These are phyloP conservation scores for Castanospermum australe DNA, from an alignment of 306 rosid genomes.

Conservation along the genomic window DNA sequence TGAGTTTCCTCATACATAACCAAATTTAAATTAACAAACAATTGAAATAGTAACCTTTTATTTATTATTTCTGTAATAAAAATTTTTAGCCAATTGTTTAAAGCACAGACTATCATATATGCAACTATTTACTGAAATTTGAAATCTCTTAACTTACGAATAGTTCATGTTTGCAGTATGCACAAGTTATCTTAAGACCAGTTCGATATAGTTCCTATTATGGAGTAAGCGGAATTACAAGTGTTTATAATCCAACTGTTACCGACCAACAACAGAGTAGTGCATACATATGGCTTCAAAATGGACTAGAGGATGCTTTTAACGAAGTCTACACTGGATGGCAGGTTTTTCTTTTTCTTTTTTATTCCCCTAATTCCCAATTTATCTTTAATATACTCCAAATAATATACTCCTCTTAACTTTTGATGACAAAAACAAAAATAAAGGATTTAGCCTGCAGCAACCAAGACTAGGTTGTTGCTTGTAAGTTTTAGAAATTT, in stretches of 20 bases:
- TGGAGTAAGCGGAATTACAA: background rate
- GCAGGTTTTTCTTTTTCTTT: conserved; percentile 9
- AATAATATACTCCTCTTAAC: no score
- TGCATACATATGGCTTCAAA: background rate
- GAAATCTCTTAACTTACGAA: background rate
- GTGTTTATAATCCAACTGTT: conserved; percentile 2
- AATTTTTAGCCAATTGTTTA: no score
- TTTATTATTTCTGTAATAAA: no score
- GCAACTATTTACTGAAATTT: background rate
- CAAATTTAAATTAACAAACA: no score
- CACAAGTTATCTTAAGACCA: background rate
- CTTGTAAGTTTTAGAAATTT: no score
- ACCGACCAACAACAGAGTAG: background rate
- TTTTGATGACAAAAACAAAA: no score
- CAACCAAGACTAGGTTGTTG: no score
- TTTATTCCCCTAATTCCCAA: no score
- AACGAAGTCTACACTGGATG: background rate
- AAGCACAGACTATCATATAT: no score
- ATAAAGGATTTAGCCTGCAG: no score
- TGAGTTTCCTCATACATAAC: background rate
- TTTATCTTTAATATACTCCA: no score
- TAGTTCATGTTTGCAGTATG: background rate
- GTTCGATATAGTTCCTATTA: background rate
- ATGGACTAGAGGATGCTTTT: background rate
- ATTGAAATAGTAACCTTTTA: no score